A percentile compares a stretch with the other conserved stretches of the same genome.
Conservation (phyloP, 2,329 filamentous ascomycete species). For the Pseudogymnoascus sp. region DNA sequence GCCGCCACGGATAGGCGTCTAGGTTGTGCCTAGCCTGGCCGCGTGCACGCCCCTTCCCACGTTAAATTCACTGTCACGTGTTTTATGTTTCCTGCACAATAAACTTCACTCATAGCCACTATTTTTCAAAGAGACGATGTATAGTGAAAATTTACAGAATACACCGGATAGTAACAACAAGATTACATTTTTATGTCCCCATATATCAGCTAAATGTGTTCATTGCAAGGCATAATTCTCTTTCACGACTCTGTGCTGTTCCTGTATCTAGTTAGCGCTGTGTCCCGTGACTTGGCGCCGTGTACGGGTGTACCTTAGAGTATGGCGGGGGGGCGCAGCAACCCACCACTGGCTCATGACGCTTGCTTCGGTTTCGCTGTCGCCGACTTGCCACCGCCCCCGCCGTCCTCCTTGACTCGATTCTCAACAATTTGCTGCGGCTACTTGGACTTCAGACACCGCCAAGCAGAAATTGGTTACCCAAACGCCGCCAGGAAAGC, state of each 20-base stretch:
- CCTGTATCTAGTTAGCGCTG: background rate
- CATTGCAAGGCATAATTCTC: background rate
- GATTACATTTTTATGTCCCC: background rate
- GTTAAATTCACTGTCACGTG: background rate
- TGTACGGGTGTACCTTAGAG: slow-evolving; percentile 1
- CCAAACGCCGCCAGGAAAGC: background rate
- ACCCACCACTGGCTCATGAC: background rate
- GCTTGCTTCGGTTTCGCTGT: slow-evolving; percentile 6
- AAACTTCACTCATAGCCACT: background rate
- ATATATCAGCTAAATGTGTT: background rate
- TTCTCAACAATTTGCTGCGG: slow-evolving; percentile 9
- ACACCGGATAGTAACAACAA: background rate
- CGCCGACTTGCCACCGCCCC: slow-evolving; percentile 17
- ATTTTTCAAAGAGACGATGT: background rate
- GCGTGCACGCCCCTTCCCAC: background rate
- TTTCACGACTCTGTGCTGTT: background rate
- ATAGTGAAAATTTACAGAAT: background rate
- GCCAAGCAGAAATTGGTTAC: slow-evolving; percentile 3
- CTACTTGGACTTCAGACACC: background rate
- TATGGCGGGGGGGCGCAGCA: slow-evolving; percentile 8
- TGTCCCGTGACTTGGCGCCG: slow-evolving; percentile 4
- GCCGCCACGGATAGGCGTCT: slow-evolving; percentile 5
- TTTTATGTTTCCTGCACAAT: background rate
- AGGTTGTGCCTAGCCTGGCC: slow-evolving; percentile 4
- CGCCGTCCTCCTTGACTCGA: slow-evolving; percentile 23